Conservation (phyloP, 108 stramenopile species). For the Cyclotella kingstonii region DNA sequence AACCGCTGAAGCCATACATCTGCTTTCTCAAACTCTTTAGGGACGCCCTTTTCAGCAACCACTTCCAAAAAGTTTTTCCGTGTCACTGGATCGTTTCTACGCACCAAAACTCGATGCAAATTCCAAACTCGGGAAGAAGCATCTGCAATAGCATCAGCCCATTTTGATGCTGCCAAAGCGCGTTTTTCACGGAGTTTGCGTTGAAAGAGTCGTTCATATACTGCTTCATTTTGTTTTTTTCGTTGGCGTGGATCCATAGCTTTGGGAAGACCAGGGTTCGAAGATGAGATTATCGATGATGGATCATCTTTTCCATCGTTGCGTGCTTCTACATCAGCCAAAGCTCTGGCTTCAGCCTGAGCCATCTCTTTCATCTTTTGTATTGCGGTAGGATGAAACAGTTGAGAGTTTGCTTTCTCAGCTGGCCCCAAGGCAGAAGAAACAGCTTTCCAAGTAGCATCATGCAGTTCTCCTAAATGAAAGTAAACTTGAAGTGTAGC, state of each 20-base stretch:
- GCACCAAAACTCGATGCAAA: constrained; percentile 73
- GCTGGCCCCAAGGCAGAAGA: constrained; percentile 49
- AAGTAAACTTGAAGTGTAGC: constrained; percentile 84
- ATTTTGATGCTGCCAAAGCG: constrained; percentile 51
- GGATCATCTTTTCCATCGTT: constrained; percentile 46
- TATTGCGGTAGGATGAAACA: constrained; percentile 41
- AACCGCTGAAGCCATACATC: constrained; percentile 4
- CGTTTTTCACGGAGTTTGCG: constrained; percentile 67
- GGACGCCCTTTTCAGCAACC: constrained; percentile 53
- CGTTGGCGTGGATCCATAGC: constrained; percentile 37
- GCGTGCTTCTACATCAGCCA: constrained; percentile 45
- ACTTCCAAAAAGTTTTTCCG: constrained; percentile 76
- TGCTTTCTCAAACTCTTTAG: constrained; percentile 45
- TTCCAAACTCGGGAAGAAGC: constrained; percentile 68
- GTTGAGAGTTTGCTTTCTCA: constrained; percentile 43
- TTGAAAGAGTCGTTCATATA: constrained; percentile 44
- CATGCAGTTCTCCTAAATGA: constrained; percentile 77
- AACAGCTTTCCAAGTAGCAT: constrained; percentile 79
- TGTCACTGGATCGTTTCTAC: constrained; percentile 73
- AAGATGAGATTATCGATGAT: constrained; percentile 13
- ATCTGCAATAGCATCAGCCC: constrained; percentile 60
- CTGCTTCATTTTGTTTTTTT: constrained; percentile 62
- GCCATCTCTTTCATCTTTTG: constrained; percentile 42
- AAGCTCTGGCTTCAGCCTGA: constrained; percentile 35
- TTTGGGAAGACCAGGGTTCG: constrained; percentile 22